Evolutionary conservation across 2,329 filamentous ascomycete genomes (phyloP).

Genomic region (Claviceps paspali): DNA sequence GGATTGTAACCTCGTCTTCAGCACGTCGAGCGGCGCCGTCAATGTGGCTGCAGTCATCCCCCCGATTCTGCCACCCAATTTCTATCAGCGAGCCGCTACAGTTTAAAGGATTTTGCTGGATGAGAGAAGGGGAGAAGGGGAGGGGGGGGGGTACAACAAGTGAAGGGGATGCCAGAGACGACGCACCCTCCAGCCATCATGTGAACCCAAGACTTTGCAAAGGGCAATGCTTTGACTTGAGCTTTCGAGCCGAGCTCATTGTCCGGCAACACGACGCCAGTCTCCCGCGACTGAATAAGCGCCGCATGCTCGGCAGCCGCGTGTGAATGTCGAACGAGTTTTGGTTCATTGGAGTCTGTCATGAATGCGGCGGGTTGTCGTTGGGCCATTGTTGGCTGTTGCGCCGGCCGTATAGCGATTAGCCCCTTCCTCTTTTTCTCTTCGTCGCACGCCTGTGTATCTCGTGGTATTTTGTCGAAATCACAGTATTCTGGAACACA

Average conservation of each 20-base stretch:
- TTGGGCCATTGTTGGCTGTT: constrained; percentile 18
- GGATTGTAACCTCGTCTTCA: constrained; percentile 86
- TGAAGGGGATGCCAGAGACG: not conserved
- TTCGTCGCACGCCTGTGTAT: too few species aligned
- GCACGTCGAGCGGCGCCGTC: constrained; percentile 85
- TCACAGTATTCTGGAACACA: too few species aligned
- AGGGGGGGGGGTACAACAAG: not conserved
- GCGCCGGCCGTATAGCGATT: not conserved
- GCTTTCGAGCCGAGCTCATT: constrained; percentile 18
- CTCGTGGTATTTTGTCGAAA: too few species aligned
- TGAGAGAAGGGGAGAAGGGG: not conserved
- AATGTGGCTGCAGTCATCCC: constrained; percentile 85
- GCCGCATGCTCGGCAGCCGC: constrained; percentile 20
- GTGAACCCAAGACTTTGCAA: constrained; percentile 77
- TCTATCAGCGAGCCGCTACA: constrained; percentile 6
- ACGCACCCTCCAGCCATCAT: constrained; percentile 79
- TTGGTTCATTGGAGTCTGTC: constrained; percentile 16
- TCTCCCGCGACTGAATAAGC: constrained; percentile 45
- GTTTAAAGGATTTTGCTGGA: too few species aligned
- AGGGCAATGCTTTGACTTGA: constrained; percentile 28
- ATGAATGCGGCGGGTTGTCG: constrained; percentile 14
- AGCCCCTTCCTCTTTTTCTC: too few species aligned
- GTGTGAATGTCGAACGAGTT: constrained; percentile 16
- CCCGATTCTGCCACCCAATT: constrained; percentile 43
- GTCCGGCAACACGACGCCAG: constrained; percentile 37